These are phyloP conservation scores for Ziziphus jujuba DNA, from an alignment of 306 rosid genomes.

Conservation along the genomic window DNA sequence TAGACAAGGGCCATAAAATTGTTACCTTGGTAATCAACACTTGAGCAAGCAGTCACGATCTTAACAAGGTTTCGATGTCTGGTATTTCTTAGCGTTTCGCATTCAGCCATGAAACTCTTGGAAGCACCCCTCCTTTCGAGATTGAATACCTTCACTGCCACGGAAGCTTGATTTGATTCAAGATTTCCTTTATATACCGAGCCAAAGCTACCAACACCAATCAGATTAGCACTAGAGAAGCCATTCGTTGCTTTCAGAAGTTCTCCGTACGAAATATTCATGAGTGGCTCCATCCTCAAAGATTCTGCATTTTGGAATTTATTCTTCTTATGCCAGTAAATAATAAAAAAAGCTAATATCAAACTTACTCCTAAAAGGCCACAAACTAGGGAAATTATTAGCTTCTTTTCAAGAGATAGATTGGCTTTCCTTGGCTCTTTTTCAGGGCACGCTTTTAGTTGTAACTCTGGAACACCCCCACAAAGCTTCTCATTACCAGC, in stretches of 20 bases:
- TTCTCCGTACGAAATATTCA: slow-evolving; percentile 32
- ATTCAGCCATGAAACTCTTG: slow-evolving; percentile 31
- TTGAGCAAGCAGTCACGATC: slow-evolving; percentile 4
- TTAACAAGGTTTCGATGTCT: slow-evolving; percentile 17
- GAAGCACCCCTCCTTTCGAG: slow-evolving; percentile 32
- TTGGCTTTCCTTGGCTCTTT: neutral
- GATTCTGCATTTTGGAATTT: neutral
- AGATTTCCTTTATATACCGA: slow-evolving; percentile 39
- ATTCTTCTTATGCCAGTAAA: neutral
- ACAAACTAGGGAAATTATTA: neutral
- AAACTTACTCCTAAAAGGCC: neutral
- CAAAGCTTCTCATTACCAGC: slow-evolving; percentile 25
- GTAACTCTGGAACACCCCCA: slow-evolving; percentile 35
- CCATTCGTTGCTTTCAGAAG: slow-evolving; percentile 42
- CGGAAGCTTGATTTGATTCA: slow-evolving; percentile 1
- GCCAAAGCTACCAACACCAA: slow-evolving; percentile 37
- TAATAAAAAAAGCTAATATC: neutral
- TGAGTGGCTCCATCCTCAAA: neutral
- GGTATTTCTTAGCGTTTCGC: neutral
- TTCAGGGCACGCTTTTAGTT: slow-evolving; percentile 8
- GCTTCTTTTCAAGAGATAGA: neutral
- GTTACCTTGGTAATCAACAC: slow-evolving; percentile 2
- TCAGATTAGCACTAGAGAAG: slow-evolving; percentile 29
- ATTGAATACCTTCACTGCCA: slow-evolving; percentile 39
- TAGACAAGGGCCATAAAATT: neutral